Base-by-base conservation (phyloP, 2,329 filamentous ascomycete genomes). In the Huntiella moniliformis region DNA sequence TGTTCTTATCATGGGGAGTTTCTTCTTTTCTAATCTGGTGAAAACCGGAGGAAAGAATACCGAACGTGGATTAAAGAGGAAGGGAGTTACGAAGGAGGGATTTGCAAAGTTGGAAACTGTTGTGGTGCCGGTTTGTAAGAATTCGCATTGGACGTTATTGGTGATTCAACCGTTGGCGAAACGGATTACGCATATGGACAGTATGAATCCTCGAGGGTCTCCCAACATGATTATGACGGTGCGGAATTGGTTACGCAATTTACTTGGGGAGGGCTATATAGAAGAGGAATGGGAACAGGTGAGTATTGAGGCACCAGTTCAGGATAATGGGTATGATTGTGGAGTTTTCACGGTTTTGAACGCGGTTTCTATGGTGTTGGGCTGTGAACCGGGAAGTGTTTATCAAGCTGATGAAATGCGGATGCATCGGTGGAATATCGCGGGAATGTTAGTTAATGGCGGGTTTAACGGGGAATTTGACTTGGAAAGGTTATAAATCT, bases 281-380 rank as follows among this genome's bases (percentile, higher is more conserved):
- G 62, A 63, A 11, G 60, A 61, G 1, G 76, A 82, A 36, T 87
- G 82, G 82, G 63, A 58, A 17, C 61, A 66, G 1, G 61, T 70
- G 5, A 56, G 60, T n/a, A 64, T 68, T 38, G 58, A 60, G 12
- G 72, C 71, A 33, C 68, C 73, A 0, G 54, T 52, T 2, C 82
- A 87, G 57, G 65, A 61, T 18, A 87, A 87, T 55, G 69, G 70
- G 1, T 74, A 71, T 55, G 82, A 87, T 56, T 87, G 82, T 53
- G 82, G 82, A n/a, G 73, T 85, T 3, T 83, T 84, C 56, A 73
- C 78, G 11, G 74, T 83, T 52, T 73, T 81, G 13, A 88, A 87
- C 55, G 77, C 73, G 12, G 69, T 84, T 41, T 81, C 75, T 46
- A 54, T 76, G 33, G 64, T 69, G 0, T 55, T 75, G 31, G 71